Conservation (phyloP, 805 yeast genomes). For the Naumovozyma dairenensis region DNA sequence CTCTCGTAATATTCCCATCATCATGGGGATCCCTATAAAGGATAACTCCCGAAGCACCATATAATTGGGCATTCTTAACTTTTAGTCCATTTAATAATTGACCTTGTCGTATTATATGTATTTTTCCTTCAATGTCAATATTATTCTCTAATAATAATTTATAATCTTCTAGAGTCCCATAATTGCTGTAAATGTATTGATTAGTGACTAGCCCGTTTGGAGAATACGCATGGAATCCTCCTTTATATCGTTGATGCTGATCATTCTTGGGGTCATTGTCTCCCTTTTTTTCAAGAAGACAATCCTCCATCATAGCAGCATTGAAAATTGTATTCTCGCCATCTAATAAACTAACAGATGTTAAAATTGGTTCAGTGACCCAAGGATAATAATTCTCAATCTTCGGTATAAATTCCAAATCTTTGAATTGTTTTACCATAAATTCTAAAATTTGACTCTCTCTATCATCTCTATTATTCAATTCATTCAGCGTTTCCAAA, state of each 20-base stretch:
- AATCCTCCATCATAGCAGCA: constrained; percentile 45
- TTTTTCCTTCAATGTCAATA: constrained; percentile 42
- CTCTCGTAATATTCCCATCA: constrained; percentile 45
- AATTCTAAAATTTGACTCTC: constrained; percentile 38
- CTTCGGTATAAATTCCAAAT: constrained; percentile 41
- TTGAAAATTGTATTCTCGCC: constrained; percentile 33
- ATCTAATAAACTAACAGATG: constrained; percentile 28
- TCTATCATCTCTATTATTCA: constrained; percentile 32
- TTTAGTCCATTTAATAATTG: constrained; percentile 43
- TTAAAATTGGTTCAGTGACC: constrained; percentile 42
- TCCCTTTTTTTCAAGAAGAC: constrained; percentile 34
- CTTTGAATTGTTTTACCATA: constrained; percentile 40
- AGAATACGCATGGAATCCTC: constrained; percentile 55
- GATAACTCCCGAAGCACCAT: constrained; percentile 56
- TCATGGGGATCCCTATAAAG: constrained; percentile 36
- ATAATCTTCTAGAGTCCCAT: constrained; percentile 51
- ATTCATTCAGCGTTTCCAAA: constrained; percentile 15
- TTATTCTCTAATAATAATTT: constrained; percentile 30
- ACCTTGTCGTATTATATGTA: constrained; percentile 50
- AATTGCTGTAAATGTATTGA: constrained; percentile 48
- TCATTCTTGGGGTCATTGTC: constrained; percentile 28
- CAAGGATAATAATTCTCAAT: constrained; percentile 49
- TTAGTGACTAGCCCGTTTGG: constrained; percentile 53
- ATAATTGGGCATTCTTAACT: constrained; percentile 48
- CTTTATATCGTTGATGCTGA: constrained; percentile 32